Evolutionary conservation across 2,329 filamentous ascomycete genomes (phyloP), one percentile per base, ranked within the genome.

Genomic region (Elsinoe perseae): DNA sequence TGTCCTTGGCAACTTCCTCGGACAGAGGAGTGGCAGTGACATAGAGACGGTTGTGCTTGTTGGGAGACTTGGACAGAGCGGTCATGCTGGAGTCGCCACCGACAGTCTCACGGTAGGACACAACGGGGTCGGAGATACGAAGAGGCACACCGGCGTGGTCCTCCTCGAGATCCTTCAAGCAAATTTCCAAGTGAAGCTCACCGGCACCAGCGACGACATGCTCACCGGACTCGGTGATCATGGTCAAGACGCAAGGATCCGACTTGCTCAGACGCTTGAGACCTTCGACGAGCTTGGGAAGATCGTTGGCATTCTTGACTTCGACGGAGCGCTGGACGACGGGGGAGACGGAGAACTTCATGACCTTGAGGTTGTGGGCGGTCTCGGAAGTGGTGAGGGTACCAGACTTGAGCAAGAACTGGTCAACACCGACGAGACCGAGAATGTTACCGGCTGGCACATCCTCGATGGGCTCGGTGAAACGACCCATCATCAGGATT

Each of bases 41-140:
- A 82, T 97, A 98, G 61, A 98, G 83, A 90, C 93, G 92, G 84
- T 98, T 98, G 87, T 98, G 93, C 89, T 98, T 98, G 88, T 98
- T 98, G 80, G 93, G 93, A 50, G 93, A 98, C 83, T 98, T 98
- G 77, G 93, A 97, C 70, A 98, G 82, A 66, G 93, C 93, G 71
- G 89, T 95, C 70, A 97, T 97, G 83, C 85, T 89, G 56, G 93
- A 97, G 72, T 84, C 84, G 69, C 64, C 81, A 66, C 77, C 76
- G 70, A 98, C 92, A 63, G 92, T 95, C 85, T 98, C 93, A 84
- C 93, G 91, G 86, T 95, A 98, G 75, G 89, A 84, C 72, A 97
- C 93, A 73, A 98, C 93, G 65, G 93, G 93, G 81, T 97, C 93
- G 72, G 91, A 96, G 77, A 98, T 86, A 77, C 86, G 90, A 74